Conservation (phyloP, 176 grass and related monocot genomes). For the Neostapfia colusana region DNA sequence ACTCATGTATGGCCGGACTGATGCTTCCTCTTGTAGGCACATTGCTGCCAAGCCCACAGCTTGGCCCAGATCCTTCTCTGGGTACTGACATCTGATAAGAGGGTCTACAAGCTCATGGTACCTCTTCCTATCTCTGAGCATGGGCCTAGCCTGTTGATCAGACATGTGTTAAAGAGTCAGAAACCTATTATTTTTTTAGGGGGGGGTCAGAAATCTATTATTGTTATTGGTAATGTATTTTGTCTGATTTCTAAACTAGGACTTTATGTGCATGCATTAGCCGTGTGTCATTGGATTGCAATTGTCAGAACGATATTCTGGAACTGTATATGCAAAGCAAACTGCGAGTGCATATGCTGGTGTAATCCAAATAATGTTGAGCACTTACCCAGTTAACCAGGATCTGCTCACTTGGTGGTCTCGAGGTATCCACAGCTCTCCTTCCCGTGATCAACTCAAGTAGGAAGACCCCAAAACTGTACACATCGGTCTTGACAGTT, state of each 20-base stretch:
- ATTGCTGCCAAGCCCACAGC: constrained; percentile 73
- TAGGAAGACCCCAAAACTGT: constrained; percentile 86
- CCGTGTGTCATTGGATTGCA: constrained; percentile 7
- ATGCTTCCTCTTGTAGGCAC: constrained; percentile 81
- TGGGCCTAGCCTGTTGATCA: constrained; percentile 61
- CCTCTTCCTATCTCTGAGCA: constrained; percentile 65
- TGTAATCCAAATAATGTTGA: not conserved
- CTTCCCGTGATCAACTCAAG: constrained; percentile 83
- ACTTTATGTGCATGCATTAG: constrained; percentile 5
- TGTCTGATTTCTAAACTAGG: constrained; percentile 4
- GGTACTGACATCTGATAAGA: constrained; percentile 62
- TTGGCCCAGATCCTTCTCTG: constrained; percentile 63
- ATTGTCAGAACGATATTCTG: not conserved
- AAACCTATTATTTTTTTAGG: no score
- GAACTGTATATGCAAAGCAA: no score
- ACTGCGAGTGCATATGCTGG: no score
- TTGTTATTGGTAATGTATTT: not conserved
- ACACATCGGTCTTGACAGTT: constrained; percentile 82
- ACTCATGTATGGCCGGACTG: constrained; percentile 66
- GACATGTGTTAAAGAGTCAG: constrained; percentile 32
- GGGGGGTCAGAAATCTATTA: not conserved
- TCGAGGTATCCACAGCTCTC: constrained; percentile 65
- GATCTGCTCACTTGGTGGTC: constrained; percentile 57
- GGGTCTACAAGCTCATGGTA: constrained; percentile 69
- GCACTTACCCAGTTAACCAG: constrained; percentile 75